These are phyloP conservation scores for Oryza longistaminata DNA, from an alignment of 176 grass and related monocot species.

Conservation along the genomic window DNA sequence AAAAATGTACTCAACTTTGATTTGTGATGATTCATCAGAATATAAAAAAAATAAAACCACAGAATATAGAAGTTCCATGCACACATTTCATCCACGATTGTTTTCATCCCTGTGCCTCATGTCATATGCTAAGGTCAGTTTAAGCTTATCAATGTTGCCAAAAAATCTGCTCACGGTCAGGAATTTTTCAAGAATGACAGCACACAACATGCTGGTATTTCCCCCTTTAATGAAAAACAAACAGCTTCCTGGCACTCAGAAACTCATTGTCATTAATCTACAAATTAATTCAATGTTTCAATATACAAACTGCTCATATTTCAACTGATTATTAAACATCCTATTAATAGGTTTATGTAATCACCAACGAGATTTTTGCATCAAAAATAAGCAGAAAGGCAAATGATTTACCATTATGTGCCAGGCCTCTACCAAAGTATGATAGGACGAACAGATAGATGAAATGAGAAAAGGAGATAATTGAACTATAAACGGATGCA, in stretches of 20 bases:
- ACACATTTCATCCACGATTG: background rate
- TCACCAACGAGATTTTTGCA: background rate
- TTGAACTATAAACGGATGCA: background rate
- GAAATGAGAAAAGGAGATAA: background rate
- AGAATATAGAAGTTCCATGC: background rate
- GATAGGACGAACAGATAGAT: background rate
- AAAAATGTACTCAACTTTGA: conserved; percentile 3
- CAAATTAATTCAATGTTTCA: background rate
- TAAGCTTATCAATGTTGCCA: background rate
- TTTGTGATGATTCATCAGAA: background rate
- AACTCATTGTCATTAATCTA: background rate
- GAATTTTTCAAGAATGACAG: background rate
- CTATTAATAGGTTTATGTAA: background rate
- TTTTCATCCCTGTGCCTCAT: background rate
- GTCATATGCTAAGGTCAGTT: conserved; percentile 13
- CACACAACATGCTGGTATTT: background rate
- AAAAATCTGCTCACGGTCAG: background rate
- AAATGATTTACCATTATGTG: background rate
- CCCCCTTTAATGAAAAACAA: background rate
- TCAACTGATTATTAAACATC: background rate
- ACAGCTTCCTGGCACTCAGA: background rate
- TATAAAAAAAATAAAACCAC: conserved; percentile 25
- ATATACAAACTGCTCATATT: background rate
- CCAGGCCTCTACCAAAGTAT: background rate
- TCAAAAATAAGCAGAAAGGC: conserved; percentile 5